Evolutionary conservation across 2,329 filamentous ascomycete species (phyloP), one percentile per base, ranked within the genome.

Genomic region (Coniochaeta pulveracea): DNA sequence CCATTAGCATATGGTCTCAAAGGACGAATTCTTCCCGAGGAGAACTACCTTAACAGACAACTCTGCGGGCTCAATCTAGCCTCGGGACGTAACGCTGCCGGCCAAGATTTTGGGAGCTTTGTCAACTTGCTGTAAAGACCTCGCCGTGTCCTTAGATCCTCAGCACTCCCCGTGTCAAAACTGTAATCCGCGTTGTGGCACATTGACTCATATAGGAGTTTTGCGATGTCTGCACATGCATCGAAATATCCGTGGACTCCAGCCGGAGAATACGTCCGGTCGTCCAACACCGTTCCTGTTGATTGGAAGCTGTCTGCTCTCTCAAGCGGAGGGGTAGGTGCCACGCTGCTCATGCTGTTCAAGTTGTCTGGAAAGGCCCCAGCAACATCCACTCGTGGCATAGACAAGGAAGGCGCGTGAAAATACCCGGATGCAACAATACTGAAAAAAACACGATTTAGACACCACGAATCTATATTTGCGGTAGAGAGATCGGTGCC

Each of bases 351-450:
- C n/a, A 8, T 23, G 8, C 21, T 8, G 18, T 21, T 21, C 28
- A 31, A 10, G 6, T 10, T 31, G n/a, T n/a, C 18, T 14, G 22
- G 9, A 17, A 17, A 31, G 11, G 19, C 11, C 16, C 28, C 18
- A 14, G 17, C 15, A 11, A 18, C 22, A n/a, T 14, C 22, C n/a
- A 19, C n/a, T n/a, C n/a, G 28, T 16, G 18, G 28, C 15, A n/a
- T 10, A 14, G 6, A 19, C 8, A 31, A 31, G 6, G 28, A 31
- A 3, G 28, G 28, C 18, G n/a, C n/a, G n/a, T 22, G 28, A 10
- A 31, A n/a, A 21, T 31, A 31, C 18, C 18, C 22, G 17, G 14
- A 31, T 12, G 18, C 28, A 9, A 31, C 11, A 17, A 31, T 31
- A 14, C 28, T 31, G n/a, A 8, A 12, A n/a, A 31, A 14, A 31